Evolutionary conservation across 2,329 filamentous ascomycete genomes (phyloP), one percentile per base, ranked within the genome.

Genomic region (Fusarium mangiferae): DNA sequence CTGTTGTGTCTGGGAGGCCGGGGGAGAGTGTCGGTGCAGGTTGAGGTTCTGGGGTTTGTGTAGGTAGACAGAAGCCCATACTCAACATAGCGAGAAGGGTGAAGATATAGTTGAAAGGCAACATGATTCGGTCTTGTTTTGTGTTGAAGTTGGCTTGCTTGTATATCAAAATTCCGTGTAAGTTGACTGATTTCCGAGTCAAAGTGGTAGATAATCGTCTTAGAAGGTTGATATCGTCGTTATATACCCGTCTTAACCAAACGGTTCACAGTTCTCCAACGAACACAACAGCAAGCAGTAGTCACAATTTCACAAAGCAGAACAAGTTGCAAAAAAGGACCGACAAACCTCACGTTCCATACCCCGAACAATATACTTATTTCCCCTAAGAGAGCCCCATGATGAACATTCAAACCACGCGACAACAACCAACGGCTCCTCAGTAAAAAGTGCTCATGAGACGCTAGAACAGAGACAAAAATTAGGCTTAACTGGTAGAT

Each of bases 331-430:
- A 59, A 41, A 51, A 39, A 41, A 55, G 24, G 52, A 39, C 54
- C 20, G n/a, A 62, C 15, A 46, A 20, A 38, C 4, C 14, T 41
- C 41, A 38, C 20, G 33, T 61, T 59, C 41, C 42, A 61, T 30
- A 3, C 14, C 33, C 26, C 38, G 60, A 59, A 74, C 71, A 74
- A 73, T 68, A 68, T 74, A 72, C 28, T 38, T 55, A 54, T 46
- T 5, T 15, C 41, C 33, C 56, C 20, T 5, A 44, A 13, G 30
- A 56, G 18, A 20, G 26, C 46, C 60, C 44, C 39, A 65, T 73
- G 70, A 59, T 48, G 66, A 72, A 49, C 35, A 46, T 55, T 28
- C 20, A 44, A 44, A 44, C 62, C 71, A 74, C 67, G 63, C 58
- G 68, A 62, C 58, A 64, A 45, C 5, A 68, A 39, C 70, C 70